Evolutionary conservation across 495 filamentous ascomycete species (phyloP), one percentile per base, ranked within the genome.

Genomic region (Neurospora cerealis): DNA sequence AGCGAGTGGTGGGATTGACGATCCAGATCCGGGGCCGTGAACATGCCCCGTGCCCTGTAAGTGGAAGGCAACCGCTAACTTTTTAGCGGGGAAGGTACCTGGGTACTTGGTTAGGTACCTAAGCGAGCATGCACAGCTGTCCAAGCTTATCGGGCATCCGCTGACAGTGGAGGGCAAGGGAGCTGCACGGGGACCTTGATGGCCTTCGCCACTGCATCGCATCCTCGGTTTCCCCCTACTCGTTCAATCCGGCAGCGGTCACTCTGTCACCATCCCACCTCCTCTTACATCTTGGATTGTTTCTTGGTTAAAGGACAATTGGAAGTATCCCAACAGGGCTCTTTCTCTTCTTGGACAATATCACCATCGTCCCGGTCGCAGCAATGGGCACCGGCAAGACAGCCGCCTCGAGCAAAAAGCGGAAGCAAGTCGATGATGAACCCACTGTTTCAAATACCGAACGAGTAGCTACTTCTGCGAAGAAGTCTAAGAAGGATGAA

Each of bases 391-490:
- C 36, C 21, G 34, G 5, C 38, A 32, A 75, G 17, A 62, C 66
- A 21, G 71, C 62, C 5, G 24, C 54, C 40, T 75, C 74, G 2
- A 36, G 62, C 44, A 40, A 71, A 73, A 75, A 75, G 71, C 69
- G 74, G 17, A 75, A 73, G 44, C 69, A 70, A 28, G 54, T 39
- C 60, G 70, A 60, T 10, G 21, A 36, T 66, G 54, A 66, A 36
- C 54, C 54, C 34, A 19, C 24, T 15, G n/a, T 17, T 4, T 9
- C 32, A 36, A 19, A 62, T 4, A 39, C 36, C 19, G 4, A 34
- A 7, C 17, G 15, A 36, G 3, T 39, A 40, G n/a, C 24, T n/a
- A 46, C 54, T 1, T 44, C 66, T 15, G 32, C 46, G 3, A 75
- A 71, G 72, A 75, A 71, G 54, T 34, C n/a, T 13, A 46, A 72